Base-by-base conservation (phyloP, 371 early-diverging fungal species). In the Haplosporangium sp. region DNA sequence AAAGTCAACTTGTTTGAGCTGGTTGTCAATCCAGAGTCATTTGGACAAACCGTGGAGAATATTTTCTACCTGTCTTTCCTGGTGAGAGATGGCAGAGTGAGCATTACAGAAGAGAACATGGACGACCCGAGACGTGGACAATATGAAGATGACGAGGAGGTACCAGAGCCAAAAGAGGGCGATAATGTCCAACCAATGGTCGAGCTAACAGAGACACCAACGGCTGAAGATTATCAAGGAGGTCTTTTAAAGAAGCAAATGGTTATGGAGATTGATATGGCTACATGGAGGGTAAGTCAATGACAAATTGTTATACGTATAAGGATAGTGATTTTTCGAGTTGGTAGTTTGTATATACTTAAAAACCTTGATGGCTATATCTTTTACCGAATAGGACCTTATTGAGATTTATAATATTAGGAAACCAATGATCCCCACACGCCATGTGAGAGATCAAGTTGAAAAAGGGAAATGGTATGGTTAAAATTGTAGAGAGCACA, bases 31-130 rank as follows among this genome's bases (percentile, higher is more conserved):
- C 98, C 98, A 4, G 84, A 88, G 1, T 95, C 96, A 7, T 98
- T 97, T 77, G 88, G 93, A 4, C 97, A 97, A 84, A 93, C 96
- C 0, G 94, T 97, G 1, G 98, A 98, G 78, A 98, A 98, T 76
- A 86, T 97, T 61, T 98, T 98, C 73, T 96, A 97, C 72, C 87
- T 97, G 9, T 94, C 97, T 7, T 98, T 98, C 74, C 84, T 98
- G 53, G 89, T 96, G 17, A 88, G 95, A 59, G 97, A 95, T 61
- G 96, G 94, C 6, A 90, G 87, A 52, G 97, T 90, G 9, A 85
- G 83, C 59, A 91, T 98, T 34, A 9, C 52, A 4, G 92, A 92
- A 66, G 92, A 90, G 59, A 86, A 86, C 4, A 85, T 85, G 45
- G 94, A 94, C 0, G 89, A 93, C 71, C 96, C 94, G 1, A 86